Evolutionary conservation across 129 eudicot genomes (phyloP).

Genomic region (Artemisia argyi): DNA sequence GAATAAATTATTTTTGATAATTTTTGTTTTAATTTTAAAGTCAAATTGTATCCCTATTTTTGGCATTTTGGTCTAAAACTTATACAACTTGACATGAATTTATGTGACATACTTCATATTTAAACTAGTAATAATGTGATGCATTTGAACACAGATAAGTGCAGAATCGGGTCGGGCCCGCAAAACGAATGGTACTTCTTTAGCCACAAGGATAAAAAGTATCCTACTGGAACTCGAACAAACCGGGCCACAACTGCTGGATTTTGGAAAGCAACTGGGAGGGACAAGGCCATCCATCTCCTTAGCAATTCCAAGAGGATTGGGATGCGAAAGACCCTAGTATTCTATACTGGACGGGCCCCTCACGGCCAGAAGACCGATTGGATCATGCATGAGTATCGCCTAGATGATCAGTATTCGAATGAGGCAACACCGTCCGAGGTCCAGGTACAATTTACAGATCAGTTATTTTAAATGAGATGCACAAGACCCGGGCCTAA

Average conservation of each 20-base stretch:
- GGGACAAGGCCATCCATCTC: conserved; percentile 78
- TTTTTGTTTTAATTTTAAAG: background rate
- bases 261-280: conserved; percentile 92
- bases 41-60: background rate
- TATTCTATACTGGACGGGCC: conserved; percentile 86
- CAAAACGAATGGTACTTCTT: conserved; percentile 90
- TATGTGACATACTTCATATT: too few relatives aligned
- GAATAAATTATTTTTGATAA: background rate
- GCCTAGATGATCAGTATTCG: conserved; percentile 61
- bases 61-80: background rate
- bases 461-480: background rate
- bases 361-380: conserved; percentile 93
- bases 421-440: conserved; percentile 33
- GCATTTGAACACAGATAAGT: conserved; percentile 54
- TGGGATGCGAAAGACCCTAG: conserved; percentile 87
- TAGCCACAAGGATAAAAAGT: conserved; percentile 94
- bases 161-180: conserved; percentile 83
- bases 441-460: conserved; percentile 43
- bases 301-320: conserved; percentile 55
- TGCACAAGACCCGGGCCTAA: background rate
- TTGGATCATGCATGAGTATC: conserved; percentile 98
- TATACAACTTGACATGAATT: background rate
- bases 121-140: background rate
- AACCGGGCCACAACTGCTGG: conserved; percentile 87
- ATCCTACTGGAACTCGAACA: conserved; percentile 86